Conservation (phyloP, 306 rosid genomes). For the Acacia melanoxylon region DNA sequence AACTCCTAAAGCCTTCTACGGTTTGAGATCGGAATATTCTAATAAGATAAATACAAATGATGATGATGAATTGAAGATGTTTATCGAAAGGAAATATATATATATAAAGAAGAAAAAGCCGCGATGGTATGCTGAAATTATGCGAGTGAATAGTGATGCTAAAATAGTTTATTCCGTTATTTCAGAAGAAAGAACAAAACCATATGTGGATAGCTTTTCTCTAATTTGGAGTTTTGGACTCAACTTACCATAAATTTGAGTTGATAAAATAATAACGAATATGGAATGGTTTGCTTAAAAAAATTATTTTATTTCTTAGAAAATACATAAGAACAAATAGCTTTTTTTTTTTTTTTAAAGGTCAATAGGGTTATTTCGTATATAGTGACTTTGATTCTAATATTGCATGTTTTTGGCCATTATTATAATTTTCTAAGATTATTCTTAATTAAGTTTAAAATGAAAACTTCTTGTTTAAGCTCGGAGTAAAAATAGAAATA, state of each 20-base stretch:
- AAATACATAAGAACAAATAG: too few species aligned
- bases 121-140: background rate
- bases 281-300: too few species aligned
- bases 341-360: too few species aligned
- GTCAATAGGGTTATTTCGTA: too few species aligned
- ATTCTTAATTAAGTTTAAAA: too few species aligned
- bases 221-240: background rate
- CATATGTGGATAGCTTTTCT: background rate
- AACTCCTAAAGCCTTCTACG: background rate
- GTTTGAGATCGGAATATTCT: background rate
- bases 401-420: too few species aligned
- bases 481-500: too few species aligned
- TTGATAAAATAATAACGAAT: background rate
- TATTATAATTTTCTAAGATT: too few species aligned
- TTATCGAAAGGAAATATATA: too few species aligned
- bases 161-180: background rate
- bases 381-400: too few species aligned
- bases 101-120: background rate
- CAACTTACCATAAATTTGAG: background rate
- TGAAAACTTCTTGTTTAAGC: too few species aligned
- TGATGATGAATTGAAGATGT: background rate
- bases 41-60: background rate
- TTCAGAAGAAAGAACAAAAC: background rate
- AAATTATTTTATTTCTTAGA: too few species aligned
- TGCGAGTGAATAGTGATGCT: background rate